Evolutionary conservation across 73 alveolate species (phyloP).

Genomic region (Paramecium octaurelia): DNA sequence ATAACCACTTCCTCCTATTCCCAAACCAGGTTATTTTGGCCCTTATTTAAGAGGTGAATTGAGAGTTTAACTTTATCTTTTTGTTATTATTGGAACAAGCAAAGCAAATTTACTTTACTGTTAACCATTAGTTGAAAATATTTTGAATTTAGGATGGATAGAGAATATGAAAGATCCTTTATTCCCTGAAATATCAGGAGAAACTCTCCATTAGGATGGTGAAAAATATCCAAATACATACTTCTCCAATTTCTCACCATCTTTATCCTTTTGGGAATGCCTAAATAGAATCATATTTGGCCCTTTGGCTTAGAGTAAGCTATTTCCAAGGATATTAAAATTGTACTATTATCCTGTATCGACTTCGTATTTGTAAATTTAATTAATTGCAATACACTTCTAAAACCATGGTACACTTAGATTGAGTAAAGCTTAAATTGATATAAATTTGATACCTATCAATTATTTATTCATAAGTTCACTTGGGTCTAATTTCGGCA

Average conservation of each 20-base stretch:
- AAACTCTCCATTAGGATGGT: slow-evolving; percentile 15
- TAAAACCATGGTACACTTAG: slow-evolving; percentile 28
- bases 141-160: background rate
- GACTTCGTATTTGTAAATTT: background rate
- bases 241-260: background rate
- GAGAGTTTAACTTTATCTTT: slow-evolving; percentile 12
- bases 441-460: background rate
- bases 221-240: background rate
- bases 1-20: slow-evolving; percentile 51
- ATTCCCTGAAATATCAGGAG: slow-evolving; percentile 51
- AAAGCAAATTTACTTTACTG: slow-evolving; percentile 39
- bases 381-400: background rate
- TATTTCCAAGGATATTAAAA: slow-evolving; percentile 19
- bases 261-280: background rate
- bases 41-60: background rate
- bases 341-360: background rate
- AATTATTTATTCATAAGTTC: slow-evolving; percentile 11
- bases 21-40: slow-evolving; percentile 36
- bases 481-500: background rate
- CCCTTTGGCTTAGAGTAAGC: background rate
- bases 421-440: background rate
- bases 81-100: slow-evolving; percentile 3
- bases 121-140: slow-evolving; percentile 26
- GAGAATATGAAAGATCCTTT: slow-evolving; percentile 21
- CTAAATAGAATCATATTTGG: slow-evolving; percentile 27